Evolutionary conservation across 108 stramenopile genomes (phyloP), one percentile per base, ranked within the genome.

Genomic region (Stephanodiscus minutulus): DNA sequence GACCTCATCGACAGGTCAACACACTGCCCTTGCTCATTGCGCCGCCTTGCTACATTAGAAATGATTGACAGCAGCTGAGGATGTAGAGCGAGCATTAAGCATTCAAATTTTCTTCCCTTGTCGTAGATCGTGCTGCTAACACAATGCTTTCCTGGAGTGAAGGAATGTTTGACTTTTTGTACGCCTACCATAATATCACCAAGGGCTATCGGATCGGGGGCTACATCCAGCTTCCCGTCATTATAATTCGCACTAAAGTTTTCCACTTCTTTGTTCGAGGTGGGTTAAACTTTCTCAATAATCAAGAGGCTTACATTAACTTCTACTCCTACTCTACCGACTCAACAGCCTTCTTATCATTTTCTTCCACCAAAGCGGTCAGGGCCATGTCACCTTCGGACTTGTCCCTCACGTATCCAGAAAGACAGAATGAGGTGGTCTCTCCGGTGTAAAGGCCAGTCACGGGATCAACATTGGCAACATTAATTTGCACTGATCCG

Each of bases 401-500:
- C 85, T 93, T 93, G 83, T 88, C 88, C 69, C 98, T 87, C 71
- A 98, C 89, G 87, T 94, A 97, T 73, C 98, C 98, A 63, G 79
- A 81, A 70, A 97, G 72, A 54, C 88, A 89, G 69, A 81, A 95
- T 44, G 96, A 77, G 50, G 89, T 88, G 53, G 76, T 81, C 47
- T 95, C 92, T 43, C 87, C 96, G 28, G 94, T 94, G 77, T 86
- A 93, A 62, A 92, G 61, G 25, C 96, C 98, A 61, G 96, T 96
- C 49, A 79, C 89, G 29, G 98, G 92, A 72, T 98, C 96, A 46
- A 98, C 93, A 83, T 96, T 93, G 68, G 92, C 96, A 55, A 98
- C 96, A 90, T 96, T 96, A 73, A 98, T 91, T 93, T 98, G 96
- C 46, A 98, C 90, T 56, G 94, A 83, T 39, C 91, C 92, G 85